Base-by-base conservation (phyloP, 768 basidiomycete species). In the Lactifluus rugatus region DNA sequence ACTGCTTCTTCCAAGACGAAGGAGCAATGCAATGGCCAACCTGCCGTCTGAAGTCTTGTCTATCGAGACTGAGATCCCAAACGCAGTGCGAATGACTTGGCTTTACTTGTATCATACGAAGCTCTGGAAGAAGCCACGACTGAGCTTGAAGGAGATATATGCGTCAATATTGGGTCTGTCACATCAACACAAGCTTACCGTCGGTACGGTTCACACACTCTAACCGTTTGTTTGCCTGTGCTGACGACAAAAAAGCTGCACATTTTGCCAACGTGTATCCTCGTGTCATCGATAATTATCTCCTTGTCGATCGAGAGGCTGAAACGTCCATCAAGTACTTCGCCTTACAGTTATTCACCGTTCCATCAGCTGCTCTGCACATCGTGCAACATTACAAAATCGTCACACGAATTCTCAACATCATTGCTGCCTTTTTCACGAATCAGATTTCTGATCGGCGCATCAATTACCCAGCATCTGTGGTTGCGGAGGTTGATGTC, bases 251-350 rank as follows among this genome's bases (percentile, higher is more conserved):
- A 25, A 56, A 31, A 93, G 92, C 89, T 11, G 82, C 85, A 5
- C 88, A 86, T 64, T 93, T 93, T 69, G 86, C 90, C 0, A 80
- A 79, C 53, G 83, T 91, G 10, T 99, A 97, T 71, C 85, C 85
- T 56, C 79, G 85, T 7, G 77, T 97, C 49, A 87, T 94, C 64
- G 90, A 95, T 64, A 82, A 91, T 2, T 97, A 94, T 71, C 82
- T 98, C 9, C 82, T 95, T 46, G 82, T 89, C 21, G 96, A 98
- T 65, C 81, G 94, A 13, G 95, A 99, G 69, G 87, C 90, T 0
- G 96, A 99, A 68, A 92, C 91, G 7, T 93, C 90, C 16, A 87
- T 98, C 75, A 89, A 94, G 66, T 93, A 92, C 68, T 89, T 95
- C 61, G 88, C 91, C 16, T 77, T 95, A 5, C 92, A 96, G 67